Conservation (phyloP, 345 rosid genomes). For the Rhizophora mangle region DNA sequence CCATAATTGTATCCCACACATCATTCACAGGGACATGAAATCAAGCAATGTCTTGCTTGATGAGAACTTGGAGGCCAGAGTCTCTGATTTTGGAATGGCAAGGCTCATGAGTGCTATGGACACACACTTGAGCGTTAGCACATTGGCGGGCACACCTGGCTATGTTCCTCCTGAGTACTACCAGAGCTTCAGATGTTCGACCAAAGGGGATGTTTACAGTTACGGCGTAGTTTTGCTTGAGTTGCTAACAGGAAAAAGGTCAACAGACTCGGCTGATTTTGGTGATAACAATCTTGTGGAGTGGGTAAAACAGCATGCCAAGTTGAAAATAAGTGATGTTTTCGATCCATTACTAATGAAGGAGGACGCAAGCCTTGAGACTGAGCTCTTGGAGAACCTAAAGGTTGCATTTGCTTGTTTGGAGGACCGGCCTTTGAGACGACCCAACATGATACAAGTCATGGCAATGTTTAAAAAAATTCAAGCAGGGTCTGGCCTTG, state of each 20-base stretch:
- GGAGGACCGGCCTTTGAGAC: constrained; percentile 61
- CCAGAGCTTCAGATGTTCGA: constrained; percentile 85
- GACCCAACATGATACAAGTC: constrained; percentile 85
- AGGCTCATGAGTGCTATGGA: constrained; percentile 84
- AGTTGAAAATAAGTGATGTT: constrained; percentile 60
- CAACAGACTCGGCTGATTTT: constrained; percentile 91
- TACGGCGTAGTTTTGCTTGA: constrained; percentile 90
- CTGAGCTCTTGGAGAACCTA: constrained; percentile 71
- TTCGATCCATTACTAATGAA: constrained; percentile 72
- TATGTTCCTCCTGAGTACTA: constrained; percentile 98
- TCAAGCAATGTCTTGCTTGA: constrained; percentile 92
- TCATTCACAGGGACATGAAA: constrained; percentile 97
- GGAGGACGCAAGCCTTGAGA: constrained; percentile 68
- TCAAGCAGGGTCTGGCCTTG: constrained; percentile 67
- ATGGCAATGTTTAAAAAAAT: constrained; percentile 78
- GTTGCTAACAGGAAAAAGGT: constrained; percentile 81
- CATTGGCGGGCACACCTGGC: constrained; percentile 97
- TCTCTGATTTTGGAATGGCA: constrained; percentile 99
- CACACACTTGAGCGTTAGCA: constrained; percentile 93
- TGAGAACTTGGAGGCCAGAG: constrained; percentile 83
- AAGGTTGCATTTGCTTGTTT: constrained; percentile 76
- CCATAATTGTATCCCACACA: constrained; percentile 82
- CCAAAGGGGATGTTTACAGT: constrained; percentile 92
- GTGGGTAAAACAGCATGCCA: constrained; percentile 95
- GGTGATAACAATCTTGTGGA: constrained; percentile 98